These are phyloP conservation scores for Mycena belliarum DNA, from an alignment of 768 basidiomycete genomes.

Conservation along the genomic window DNA sequence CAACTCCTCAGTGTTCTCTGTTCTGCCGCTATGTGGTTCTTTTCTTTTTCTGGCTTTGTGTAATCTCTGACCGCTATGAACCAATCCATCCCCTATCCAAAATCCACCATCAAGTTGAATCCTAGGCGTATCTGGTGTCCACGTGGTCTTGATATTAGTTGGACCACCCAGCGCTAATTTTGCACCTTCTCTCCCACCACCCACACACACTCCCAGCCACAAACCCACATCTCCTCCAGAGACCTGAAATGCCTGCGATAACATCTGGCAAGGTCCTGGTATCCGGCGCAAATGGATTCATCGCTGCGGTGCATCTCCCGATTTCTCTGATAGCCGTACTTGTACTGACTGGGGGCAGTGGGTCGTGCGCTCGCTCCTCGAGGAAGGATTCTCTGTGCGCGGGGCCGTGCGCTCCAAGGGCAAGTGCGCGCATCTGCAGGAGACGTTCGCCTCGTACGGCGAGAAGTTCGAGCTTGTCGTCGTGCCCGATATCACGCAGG, in stretches of 20 bases:
- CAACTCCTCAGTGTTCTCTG: no score
- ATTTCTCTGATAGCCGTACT: background rate
- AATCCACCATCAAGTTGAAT: no score
- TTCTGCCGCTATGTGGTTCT: no score
- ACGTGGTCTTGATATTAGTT: no score
- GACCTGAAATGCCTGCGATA: background rate
- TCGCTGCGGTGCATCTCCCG: background rate
- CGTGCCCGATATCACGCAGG: conserved; percentile 62
- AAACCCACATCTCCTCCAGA: no score
- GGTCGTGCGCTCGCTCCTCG: conserved; percentile 58
- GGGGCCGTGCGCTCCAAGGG: conserved; percentile 64
- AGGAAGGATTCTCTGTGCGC: conserved; percentile 63
- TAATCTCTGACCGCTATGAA: no score
- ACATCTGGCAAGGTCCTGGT: background rate
- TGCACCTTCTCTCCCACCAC: no score
- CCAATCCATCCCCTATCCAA: no score
- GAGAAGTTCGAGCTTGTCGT: conserved; percentile 64
- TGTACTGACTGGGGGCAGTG: conserved; percentile 29
- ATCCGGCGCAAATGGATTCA: background rate
- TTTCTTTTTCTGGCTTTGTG: no score
- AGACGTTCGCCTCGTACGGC: conserved; percentile 54
- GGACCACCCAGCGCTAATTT: no score
- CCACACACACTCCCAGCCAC: no score
- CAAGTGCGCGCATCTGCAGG: conserved; percentile 59
- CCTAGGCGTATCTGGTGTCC: no score